phyloP scores from a whole-genome alignment of 2,329 filamentous ascomycete genomes.

The Paraphaeosphaeria minitans region DNA sequence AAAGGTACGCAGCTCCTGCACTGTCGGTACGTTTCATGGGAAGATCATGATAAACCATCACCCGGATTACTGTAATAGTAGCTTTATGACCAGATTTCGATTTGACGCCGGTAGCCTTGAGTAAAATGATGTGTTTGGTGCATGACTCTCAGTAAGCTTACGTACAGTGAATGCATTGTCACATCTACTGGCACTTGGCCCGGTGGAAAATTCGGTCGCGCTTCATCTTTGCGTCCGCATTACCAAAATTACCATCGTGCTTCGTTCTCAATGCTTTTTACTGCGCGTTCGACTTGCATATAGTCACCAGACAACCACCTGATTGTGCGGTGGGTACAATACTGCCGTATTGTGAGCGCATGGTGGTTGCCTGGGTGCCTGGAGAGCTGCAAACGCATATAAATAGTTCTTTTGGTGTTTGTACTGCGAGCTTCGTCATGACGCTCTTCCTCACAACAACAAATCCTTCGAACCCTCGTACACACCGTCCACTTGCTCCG shows the following conservation, averaged over 20 bases:
- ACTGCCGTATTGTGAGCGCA: neutral
- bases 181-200: no score
- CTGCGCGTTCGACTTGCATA: neutral
- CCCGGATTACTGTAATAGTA: no score
- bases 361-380: slow-evolving; percentile 8
- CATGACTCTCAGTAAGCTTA: no score
- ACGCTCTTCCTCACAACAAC: neutral
- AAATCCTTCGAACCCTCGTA: neutral
- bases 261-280: neutral
- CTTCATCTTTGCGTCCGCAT: no score
- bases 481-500: neutral
- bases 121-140: no score
- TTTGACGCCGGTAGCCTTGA: no score
- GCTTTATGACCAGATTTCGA: no score
- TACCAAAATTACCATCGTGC: no score
- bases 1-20: no score
- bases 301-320: neutral
- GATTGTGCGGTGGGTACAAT: neutral
- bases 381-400: neutral
- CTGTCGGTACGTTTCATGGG: slow-evolving; percentile 42
- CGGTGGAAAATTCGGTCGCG: no score
- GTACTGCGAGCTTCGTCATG: neutral
- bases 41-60: slow-evolving; percentile 45
- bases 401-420: neutral
- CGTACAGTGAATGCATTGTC: no score